These are phyloP conservation scores for Stentor coeruleus DNA, from an alignment of 73 alveolate genomes.

Conservation along the genomic window DNA sequence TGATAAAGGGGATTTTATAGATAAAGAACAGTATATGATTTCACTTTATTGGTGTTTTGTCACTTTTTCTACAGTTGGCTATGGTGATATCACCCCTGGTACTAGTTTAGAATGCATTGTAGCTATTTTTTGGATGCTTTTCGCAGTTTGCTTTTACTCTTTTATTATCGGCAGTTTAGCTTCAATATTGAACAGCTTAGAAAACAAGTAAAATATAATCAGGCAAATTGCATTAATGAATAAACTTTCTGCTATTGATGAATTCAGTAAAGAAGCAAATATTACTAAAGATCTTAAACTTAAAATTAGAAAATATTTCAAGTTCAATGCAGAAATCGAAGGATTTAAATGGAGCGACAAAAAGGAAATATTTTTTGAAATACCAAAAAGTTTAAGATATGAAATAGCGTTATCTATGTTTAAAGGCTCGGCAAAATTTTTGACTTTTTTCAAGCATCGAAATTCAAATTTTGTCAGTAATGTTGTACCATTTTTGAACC, in stretches of 20 bases:
- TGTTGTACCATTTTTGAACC: not conserved
- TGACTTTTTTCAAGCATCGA: not conserved
- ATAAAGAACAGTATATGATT: slow-evolving; percentile 32
- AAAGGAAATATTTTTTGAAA: not conserved
- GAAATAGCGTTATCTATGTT: not conserved
- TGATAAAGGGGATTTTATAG: slow-evolving; percentile 32
- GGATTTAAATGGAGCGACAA: not conserved
- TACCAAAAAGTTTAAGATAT: not conserved
- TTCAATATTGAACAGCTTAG: slow-evolving; percentile 28
- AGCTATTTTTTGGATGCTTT: slow-evolving; percentile 62
- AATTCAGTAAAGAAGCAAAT: slow-evolving; percentile 25
- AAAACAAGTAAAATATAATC: not conserved
- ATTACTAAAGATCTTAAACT: not conserved
- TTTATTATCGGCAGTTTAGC: slow-evolving; percentile 68
- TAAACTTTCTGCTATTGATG: slow-evolving; percentile 12
- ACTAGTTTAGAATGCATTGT: slow-evolving; percentile 41
- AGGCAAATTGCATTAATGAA: too few species aligned
- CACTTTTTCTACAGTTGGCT: slow-evolving; percentile 71
- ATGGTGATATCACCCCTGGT: slow-evolving; percentile 60
- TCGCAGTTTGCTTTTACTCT: slow-evolving; percentile 69
- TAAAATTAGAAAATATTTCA: too few species aligned
- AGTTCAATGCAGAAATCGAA: not conserved
- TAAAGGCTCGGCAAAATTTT: not conserved
- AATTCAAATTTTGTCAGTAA: not conserved
- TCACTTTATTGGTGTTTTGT: slow-evolving; percentile 61